Conservation (phyloP, 371 early-diverging fungal species). For the Coemansia sp. region DNA sequence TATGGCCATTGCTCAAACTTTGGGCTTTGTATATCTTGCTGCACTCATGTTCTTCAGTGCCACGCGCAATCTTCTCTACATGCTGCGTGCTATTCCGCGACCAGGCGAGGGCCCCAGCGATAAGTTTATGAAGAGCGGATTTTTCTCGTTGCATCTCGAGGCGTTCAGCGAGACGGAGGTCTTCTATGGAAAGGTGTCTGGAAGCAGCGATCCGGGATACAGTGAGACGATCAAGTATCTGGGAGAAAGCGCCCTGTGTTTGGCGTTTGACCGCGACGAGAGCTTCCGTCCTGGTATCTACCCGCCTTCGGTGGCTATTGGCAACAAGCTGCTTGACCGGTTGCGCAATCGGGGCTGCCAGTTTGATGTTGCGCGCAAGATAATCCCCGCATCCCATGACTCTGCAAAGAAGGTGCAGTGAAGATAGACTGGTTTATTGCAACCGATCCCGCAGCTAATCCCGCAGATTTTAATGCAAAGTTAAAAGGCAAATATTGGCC, state of each 20-base stretch:
- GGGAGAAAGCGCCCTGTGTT: constrained; percentile 62
- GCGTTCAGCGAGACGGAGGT: constrained; percentile 56
- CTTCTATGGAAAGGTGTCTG: constrained; percentile 57
- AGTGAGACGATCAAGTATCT: constrained; percentile 68
- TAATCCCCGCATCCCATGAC: neutral
- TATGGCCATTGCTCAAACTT: constrained; percentile 49
- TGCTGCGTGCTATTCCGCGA: constrained; percentile 56
- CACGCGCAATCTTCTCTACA: constrained; percentile 53
- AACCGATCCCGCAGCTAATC: too few relatives aligned
- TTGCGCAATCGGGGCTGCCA: constrained; percentile 61
- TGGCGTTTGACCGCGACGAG: constrained; percentile 57
- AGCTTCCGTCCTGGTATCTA: constrained; percentile 64
- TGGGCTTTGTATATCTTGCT: constrained; percentile 48
- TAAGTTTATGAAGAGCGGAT: constrained; percentile 39
- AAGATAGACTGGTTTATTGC: neutral
- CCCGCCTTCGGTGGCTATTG: constrained; percentile 74
- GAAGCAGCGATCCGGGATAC: constrained; percentile 72
- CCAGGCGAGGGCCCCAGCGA: constrained; percentile 66
- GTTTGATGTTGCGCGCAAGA: constrained; percentile 55
- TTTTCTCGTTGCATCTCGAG: constrained; percentile 41
- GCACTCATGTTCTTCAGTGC: constrained; percentile 46
- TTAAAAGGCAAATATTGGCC: too few relatives aligned
- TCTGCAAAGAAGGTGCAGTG: neutral
- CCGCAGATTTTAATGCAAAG: neutral
- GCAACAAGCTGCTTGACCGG: constrained; percentile 63